Conservation (phyloP, 164 flowering plant genomes). For the Amborella trichopoda region DNA sequence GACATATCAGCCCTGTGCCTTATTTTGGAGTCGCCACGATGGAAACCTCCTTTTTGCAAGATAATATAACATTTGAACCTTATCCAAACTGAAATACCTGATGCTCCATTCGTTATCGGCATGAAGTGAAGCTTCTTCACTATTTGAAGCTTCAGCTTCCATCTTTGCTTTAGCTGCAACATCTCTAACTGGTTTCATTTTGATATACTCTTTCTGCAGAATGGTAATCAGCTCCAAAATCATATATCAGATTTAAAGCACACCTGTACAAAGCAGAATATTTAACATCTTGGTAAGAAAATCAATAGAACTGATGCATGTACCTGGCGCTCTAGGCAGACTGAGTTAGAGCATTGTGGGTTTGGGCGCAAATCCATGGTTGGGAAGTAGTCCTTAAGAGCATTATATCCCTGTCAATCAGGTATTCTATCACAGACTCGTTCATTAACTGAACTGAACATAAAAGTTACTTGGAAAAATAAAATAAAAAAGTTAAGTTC, state of each 20-base stretch:
- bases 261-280: neutral
- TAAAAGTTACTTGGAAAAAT: too few species aligned
- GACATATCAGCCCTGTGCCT: too few species aligned
- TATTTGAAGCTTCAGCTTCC: slow-evolving; percentile 51
- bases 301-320: neutral
- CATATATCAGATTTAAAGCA: neutral
- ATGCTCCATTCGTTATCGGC: slow-evolving; percentile 93
- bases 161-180: slow-evolving; percentile 69
- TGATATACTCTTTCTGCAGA: slow-evolving; percentile 60
- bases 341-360: slow-evolving; percentile 84
- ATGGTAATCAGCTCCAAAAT: slow-evolving; percentile 6
- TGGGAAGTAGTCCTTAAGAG: slow-evolving; percentile 92
- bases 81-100: slow-evolving; percentile 59
- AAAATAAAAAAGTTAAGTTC: too few species aligned
- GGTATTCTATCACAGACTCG: slow-evolving; percentile 3
- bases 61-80: too few species aligned
- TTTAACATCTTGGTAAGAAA: too few species aligned
- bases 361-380: slow-evolving; percentile 99
- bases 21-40: too few species aligned
- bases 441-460: too few species aligned
- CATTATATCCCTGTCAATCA: slow-evolving; percentile 70
- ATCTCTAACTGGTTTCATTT: slow-evolving; percentile 73
- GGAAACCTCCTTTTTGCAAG: too few species aligned
- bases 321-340: slow-evolving; percentile 90
- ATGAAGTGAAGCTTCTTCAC: slow-evolving; percentile 49